A percentile compares a stretch with the other conserved stretches of the same genome.
These are phyloP conservation scores for Papilionanthe hybrid DNA, from an alignment of 116 monocot genomes.

Conservation along the genomic window DNA sequence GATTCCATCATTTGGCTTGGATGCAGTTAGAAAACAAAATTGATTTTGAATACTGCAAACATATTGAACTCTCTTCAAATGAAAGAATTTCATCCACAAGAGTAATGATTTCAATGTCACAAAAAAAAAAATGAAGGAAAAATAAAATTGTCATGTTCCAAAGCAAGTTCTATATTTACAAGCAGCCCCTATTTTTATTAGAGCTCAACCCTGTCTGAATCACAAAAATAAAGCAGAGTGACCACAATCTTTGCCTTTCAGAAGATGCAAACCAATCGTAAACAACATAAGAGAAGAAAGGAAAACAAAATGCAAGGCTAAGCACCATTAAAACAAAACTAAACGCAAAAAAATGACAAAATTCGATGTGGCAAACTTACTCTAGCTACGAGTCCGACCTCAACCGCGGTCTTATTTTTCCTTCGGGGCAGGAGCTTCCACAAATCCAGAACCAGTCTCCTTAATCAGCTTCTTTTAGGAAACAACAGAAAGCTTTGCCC, in stretches of 20 bases:
- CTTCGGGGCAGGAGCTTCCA: neutral
- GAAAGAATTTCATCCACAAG: too few species aligned
- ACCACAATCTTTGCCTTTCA: neutral
- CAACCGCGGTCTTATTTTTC: constrained; percentile 1
- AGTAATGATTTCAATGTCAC: too few species aligned
- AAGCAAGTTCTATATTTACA: too few species aligned
- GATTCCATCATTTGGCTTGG: too few species aligned
- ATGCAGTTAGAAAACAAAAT: too few species aligned
- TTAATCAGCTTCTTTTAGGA: constrained; percentile 85
- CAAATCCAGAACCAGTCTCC: constrained; percentile 24
- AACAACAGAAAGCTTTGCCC: constrained; percentile 11
- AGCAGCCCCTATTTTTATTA: too few species aligned
- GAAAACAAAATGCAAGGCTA: neutral
- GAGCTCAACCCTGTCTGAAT: neutral
- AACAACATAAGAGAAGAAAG: neutral
- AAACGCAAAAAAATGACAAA: neutral
- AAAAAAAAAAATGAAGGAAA: too few species aligned
- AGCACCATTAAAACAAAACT: neutral
- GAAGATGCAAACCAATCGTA: neutral
- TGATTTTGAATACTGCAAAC: too few species aligned
- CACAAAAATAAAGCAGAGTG: neutral
- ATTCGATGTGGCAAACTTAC: neutral
- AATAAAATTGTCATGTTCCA: too few species aligned
- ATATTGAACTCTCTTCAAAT: too few species aligned
- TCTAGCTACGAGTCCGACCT: neutral